Percentiles rank a stretch among this genome's conserved stretches.
phyloP scores from a whole-genome alignment of 2,329 filamentous ascomycete species.

The Hymenoscyphus albidus region DNA sequence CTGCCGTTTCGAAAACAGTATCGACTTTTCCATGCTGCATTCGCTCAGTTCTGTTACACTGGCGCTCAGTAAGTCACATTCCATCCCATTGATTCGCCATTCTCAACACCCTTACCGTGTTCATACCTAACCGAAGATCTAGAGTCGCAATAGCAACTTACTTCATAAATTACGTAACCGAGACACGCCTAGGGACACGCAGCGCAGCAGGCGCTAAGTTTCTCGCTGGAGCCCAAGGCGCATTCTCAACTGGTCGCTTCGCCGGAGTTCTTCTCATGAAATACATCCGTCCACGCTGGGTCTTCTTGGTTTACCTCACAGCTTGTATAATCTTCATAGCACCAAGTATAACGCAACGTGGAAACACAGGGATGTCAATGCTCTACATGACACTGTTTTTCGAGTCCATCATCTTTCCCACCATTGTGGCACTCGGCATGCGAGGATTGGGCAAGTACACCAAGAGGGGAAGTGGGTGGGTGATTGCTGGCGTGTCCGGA shows the following conservation, averaged over 20 bases:
- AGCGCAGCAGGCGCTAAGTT: conserved; percentile 42
- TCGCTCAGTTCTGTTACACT: conserved; percentile 61
- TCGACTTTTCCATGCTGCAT: conserved; percentile 57
- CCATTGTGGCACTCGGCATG: conserved; percentile 74
- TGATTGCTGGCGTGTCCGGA: conserved; percentile 67
- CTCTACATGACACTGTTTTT: conserved; percentile 50
- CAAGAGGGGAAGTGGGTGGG: conserved; percentile 70
- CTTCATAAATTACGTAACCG: conserved; percentile 70
- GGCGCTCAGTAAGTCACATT: conserved; percentile 44
- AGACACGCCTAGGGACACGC: conserved; percentile 53
- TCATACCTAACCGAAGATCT: conserved; percentile 44
- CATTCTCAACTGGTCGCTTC: conserved; percentile 52
- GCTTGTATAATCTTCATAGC: conserved; percentile 46
- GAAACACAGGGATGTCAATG: conserved; percentile 47
- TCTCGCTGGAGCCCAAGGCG: conserved; percentile 51
- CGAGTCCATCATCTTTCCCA: conserved; percentile 57
- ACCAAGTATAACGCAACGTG: conserved; percentile 45
- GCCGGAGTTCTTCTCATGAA: conserved; percentile 47
- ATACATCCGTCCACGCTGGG: conserved; percentile 46
- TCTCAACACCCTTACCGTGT: background rate
- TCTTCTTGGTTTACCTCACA: conserved; percentile 48
- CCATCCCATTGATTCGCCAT: background rate
- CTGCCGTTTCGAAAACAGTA: conserved; percentile 55
- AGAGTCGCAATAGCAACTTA: conserved; percentile 57
- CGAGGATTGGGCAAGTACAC: conserved; percentile 71